Evolutionary conservation across 1,139 yeast species (phyloP), one percentile per base, ranked within the genome.

Genomic region (Sugiyamaella xylanicola): DNA sequence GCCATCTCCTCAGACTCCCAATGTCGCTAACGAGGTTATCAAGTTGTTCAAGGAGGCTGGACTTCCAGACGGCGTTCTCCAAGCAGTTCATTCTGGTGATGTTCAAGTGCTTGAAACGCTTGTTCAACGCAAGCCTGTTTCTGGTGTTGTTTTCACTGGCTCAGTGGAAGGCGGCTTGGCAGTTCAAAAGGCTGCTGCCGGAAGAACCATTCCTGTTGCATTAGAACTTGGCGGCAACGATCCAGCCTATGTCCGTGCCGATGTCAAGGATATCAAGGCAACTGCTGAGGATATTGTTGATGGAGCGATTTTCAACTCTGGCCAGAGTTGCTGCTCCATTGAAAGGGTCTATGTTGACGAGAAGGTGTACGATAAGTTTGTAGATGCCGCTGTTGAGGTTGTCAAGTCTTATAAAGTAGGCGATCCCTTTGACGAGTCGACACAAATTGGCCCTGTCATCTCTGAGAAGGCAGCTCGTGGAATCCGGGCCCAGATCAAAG

Each of bases 211-310:
- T 73, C 89, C 89, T 67, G 86, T 87, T 49, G 87, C 93, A 37
- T 79, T 92, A 65, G 98, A 91, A 74, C 86, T 95, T 67, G 98
- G 98, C 61, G 97, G 97, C 59, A 91, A 91, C 91, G 63, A 81
- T 82, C 71, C 80, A 82, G 68, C 83, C 80, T 56, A 86, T 85
- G 75, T 85, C 74, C 50, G 97, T 81, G 87, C 90, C 21, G 92
- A 91, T 68, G 72, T 90, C 48, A 86, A 86, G 69, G 61, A 62
- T 40, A 55, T 68, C 52, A 54, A 58, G 55, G 67, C 68, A 39
- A 92, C 95, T 47, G 91, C 86, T 36, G 87, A 87, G 69, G 88
- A 95, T 86, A 85, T 92, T 46, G 90, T 93, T 22, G 76, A 82
- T 61, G 97, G 97, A 64, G 83, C 91, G 60, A 85, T 88, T 79